Base-by-base conservation (phyloP, 139 green algal genomes). In the Chlorella vulgaris region DNA sequence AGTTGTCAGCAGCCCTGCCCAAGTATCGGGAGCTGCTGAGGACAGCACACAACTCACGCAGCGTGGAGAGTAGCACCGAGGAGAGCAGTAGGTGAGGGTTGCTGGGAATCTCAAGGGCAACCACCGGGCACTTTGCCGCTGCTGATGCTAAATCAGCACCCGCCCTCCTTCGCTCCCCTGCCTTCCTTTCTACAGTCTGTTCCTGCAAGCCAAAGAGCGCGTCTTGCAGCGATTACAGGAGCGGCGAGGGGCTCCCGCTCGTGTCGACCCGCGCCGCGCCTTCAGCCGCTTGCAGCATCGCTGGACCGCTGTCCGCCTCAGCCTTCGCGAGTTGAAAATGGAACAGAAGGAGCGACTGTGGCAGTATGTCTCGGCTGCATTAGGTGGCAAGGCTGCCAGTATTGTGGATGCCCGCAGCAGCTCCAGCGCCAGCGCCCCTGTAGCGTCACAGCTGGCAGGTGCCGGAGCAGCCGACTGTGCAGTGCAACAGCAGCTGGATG, bases 121-220 rank as follows among this genome's bases (percentile, higher is more conserved):
- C n/a, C n/a, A n/a, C n/a, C n/a, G n/a, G n/a, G n/a, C n/a, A n/a
- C n/a, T n/a, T n/a, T n/a, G n/a, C n/a, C n/a, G n/a, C n/a, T n/a
- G 73, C 35, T 51, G 51, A 4, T 74, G 1, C 26, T 4, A 24
- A 10, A 31, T 65, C 21, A 65, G 15, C 28, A 65, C n/a, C 18
- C 55, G 5, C 5, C 40, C 22, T 55, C 2, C 1, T 15, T 74
- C 0, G 22, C 33, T 40, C 24, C 2, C 28, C 6, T 28, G 13
- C 3, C 67, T n/a, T 26, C 22, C 2, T 21, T 40, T 26, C 67
- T 31, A 35, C 53, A 79, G 73, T 35, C 36, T 79, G 51, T 83
- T 88, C 35, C 65, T 69, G 38, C 70, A 86, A 19, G 84, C 84
- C 43, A 88, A 88, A 69, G 63, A 83, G 38, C 60, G 80, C 22